These are phyloP conservation scores for Bullera alba DNA, from an alignment of 768 basidiomycete genomes.

Conservation along the genomic window DNA sequence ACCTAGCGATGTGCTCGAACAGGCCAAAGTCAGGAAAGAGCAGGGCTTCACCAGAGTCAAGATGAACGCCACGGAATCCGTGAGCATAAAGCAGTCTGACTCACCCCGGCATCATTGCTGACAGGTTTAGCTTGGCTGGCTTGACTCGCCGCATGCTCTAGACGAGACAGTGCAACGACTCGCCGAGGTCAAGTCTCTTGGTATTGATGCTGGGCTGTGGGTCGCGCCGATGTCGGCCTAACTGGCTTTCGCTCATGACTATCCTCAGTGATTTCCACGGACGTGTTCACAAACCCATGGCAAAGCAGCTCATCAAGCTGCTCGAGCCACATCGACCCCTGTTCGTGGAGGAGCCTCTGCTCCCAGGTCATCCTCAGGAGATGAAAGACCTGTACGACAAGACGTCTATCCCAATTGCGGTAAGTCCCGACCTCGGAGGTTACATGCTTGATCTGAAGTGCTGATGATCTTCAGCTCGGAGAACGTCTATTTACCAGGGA, in stretches of 20 bases:
- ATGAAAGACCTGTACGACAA: conserved; percentile 40
- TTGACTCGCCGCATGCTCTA: conserved; percentile 41
- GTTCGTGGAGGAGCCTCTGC: conserved; percentile 44
- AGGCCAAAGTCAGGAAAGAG: conserved; percentile 41
- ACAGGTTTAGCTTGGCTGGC: conserved; percentile 25
- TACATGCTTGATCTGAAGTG: background rate
- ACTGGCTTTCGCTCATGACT: background rate
- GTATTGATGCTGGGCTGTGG: conserved; percentile 41
- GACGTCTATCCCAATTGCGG: conserved; percentile 41
- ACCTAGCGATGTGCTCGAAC: conserved; percentile 40
- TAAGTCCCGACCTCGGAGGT: background rate
- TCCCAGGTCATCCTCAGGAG: conserved; percentile 41
- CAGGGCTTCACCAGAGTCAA: conserved; percentile 44
- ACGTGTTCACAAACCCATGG: conserved; percentile 42
- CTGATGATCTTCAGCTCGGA: conserved; percentile 18
- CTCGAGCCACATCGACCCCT: conserved; percentile 43
- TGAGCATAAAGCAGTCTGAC: no score
- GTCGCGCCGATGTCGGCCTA: conserved; percentile 1
- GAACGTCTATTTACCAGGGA: conserved; percentile 39
- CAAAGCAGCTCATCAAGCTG: conserved; percentile 39
- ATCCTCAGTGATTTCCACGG: conserved; percentile 41
- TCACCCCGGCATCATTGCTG: background rate
- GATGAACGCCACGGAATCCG: conserved; percentile 26
- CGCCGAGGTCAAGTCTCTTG: conserved; percentile 38
- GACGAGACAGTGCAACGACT: conserved; percentile 41